phyloP scores from a whole-genome alignment of 2,329 filamentous ascomycete species.

The Dryadomyces sulphureus region DNA sequence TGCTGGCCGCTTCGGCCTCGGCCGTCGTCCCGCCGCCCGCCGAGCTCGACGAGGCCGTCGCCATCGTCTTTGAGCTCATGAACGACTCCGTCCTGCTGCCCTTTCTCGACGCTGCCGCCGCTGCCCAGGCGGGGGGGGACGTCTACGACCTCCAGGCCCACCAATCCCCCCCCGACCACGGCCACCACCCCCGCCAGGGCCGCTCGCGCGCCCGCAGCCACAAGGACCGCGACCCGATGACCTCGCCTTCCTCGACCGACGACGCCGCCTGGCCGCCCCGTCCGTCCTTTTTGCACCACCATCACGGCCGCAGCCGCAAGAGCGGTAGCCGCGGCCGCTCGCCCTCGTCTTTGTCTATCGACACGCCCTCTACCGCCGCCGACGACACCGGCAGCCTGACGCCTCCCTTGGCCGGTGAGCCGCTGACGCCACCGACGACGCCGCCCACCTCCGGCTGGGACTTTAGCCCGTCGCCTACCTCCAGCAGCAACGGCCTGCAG shows the following conservation, averaged over 20 bases:
- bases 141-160: conserved; percentile 10
- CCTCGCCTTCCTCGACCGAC: conserved; percentile 12
- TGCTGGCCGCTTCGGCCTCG: conserved; percentile 49
- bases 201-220: conserved; percentile 24
- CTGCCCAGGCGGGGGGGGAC: background rate
- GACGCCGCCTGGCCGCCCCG: conserved; percentile 29
- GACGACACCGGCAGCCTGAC: conserved; percentile 53
- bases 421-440: conserved; percentile 61
- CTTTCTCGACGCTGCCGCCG: conserved; percentile 55
- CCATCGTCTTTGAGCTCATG: conserved; percentile 90
- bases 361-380: conserved; percentile 21
- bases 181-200: conserved; percentile 15
- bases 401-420: conserved; percentile 38
- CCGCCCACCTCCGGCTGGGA: conserved; percentile 48
- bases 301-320: conserved; percentile 15
- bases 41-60: conserved; percentile 65
- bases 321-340: conserved; percentile 24
- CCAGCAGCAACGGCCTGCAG: conserved; percentile 24
- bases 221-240: conserved; percentile 14
- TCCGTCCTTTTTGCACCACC: conserved; percentile 22
- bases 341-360: conserved; percentile 18
- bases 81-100: conserved; percentile 90
- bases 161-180: background rate
- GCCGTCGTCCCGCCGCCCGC: conserved; percentile 55
- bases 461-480: conserved; percentile 34